Evolutionary conservation across 306 rosid species (phyloP).

Genomic region (Cucumis cinereus): DNA sequence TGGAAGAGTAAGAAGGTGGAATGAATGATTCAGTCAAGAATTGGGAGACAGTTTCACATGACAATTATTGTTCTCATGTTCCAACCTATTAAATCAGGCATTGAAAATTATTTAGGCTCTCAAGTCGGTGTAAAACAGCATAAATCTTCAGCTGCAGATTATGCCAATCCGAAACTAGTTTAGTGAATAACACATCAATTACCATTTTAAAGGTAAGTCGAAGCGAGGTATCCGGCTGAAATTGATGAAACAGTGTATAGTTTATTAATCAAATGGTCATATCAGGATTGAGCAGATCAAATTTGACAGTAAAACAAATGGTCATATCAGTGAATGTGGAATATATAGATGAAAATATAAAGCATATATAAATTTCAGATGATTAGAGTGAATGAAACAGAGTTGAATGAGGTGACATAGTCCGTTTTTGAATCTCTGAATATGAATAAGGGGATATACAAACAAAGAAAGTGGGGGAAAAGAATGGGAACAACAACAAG

Average conservation of each 20-base stretch:
- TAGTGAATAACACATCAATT: no score
- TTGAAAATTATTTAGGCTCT: not conserved
- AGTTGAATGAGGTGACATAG: not conserved
- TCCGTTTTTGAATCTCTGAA: not conserved
- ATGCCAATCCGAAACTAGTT: not conserved
- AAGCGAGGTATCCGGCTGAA: not conserved
- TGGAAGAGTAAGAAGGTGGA: not conserved
- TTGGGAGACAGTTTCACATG: constrained; percentile 4
- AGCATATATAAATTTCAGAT: not conserved
- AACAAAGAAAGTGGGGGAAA: not conserved
- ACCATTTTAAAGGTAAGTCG: no score
- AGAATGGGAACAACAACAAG: constrained; percentile 3
- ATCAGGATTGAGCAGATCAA: not conserved
- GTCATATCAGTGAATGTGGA: not conserved
- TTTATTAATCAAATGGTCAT: not conserved
- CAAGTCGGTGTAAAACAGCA: not conserved
- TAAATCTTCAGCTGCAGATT: not conserved
- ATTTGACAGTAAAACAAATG: not conserved
- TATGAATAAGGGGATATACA: not conserved
- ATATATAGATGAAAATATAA: not conserved
- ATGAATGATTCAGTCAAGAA: not conserved
- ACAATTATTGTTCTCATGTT: not conserved
- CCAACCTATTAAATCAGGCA: not conserved
- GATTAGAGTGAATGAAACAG: not conserved
- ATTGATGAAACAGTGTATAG: not conserved